These are phyloP conservation scores for Garcia nutans DNA, from an alignment of 345 rosid genomes.

Conservation along the genomic window DNA sequence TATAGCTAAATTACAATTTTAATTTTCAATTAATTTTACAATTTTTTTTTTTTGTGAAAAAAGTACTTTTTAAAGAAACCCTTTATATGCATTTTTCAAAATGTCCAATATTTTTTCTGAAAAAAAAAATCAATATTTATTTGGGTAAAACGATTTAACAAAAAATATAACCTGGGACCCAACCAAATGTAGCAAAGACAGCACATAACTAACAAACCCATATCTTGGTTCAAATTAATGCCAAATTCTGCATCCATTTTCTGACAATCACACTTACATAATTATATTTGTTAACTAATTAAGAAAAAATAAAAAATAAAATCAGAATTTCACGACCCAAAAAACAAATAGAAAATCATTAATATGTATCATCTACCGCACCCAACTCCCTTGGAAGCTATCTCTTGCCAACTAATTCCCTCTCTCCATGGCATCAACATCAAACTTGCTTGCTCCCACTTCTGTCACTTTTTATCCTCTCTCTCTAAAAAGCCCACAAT, in stretches of 20 bases:
- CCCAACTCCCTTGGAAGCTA: slow-evolving; percentile 61
- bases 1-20: too few relatives aligned
- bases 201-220: not conserved
- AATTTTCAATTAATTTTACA: too few relatives aligned
- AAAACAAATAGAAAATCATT: slow-evolving; percentile 10
- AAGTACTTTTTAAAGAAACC: too few relatives aligned
- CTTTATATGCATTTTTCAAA: too few relatives aligned
- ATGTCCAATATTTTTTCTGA: too few relatives aligned
- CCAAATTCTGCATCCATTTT: not conserved
- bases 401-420: slow-evolving; percentile 34
- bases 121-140: too few relatives aligned
- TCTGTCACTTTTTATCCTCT: not conserved
- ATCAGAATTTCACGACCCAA: not conserved
- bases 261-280: not conserved
- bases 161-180: not conserved
- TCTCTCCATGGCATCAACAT: slow-evolving; percentile 15
- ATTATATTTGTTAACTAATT: not conserved
- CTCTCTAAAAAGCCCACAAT: slow-evolving; percentile 8
- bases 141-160: too few relatives aligned
- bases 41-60: too few relatives aligned
- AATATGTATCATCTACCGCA: slow-evolving; percentile 34
- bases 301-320: not conserved
- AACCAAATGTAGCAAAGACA: not conserved
- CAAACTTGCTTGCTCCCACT: too few relatives aligned
- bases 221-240: not conserved